Percentiles rank a stretch among this genome's conserved stretches.
Evolutionary conservation across 1,284 basidiomycete genomes (phyloP).

Genomic region (Ceratobasidium sp.): DNA sequence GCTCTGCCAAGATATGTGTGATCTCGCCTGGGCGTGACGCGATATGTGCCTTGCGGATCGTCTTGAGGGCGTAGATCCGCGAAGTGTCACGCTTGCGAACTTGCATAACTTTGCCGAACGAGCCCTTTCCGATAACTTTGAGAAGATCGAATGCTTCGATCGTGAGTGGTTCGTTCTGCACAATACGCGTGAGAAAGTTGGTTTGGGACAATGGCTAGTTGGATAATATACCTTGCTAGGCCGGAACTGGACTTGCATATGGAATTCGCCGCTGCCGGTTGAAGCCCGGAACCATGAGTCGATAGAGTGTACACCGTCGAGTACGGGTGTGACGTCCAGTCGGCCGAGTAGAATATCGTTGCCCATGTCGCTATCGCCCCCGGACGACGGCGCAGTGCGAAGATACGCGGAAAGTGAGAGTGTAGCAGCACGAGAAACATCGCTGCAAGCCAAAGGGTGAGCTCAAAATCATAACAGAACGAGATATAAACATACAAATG

Average conservation of each 20-base stretch:
- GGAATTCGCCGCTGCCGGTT: slow-evolving; percentile 91
- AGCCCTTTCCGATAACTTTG: slow-evolving; percentile 98
- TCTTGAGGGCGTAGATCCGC: slow-evolving; percentile 99
- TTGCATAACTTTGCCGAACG: slow-evolving; percentile 99
- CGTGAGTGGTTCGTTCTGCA: slow-evolving; percentile 78
- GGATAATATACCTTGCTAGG: slow-evolving; percentile 68
- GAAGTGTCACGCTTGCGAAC: slow-evolving; percentile 98
- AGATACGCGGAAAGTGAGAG: slow-evolving; percentile 91
- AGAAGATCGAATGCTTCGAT: slow-evolving; percentile 98
- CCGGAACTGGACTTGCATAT: slow-evolving; percentile 96
- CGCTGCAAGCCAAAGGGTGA: slow-evolving; percentile 63
- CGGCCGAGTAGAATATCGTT: slow-evolving; percentile 92
- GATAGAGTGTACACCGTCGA: slow-evolving; percentile 75
- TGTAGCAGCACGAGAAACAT: slow-evolving; percentile 91
- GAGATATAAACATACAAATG: slow-evolving; percentile 78
- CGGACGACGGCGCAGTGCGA: slow-evolving; percentile 75
- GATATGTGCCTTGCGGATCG: slow-evolving; percentile 98
- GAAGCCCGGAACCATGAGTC: slow-evolving; percentile 92
- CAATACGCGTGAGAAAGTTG: slow-evolving; percentile 37
- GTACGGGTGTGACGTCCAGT: slow-evolving; percentile 89
- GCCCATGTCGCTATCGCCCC: slow-evolving; percentile 84
- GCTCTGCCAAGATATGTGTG: slow-evolving; percentile 97
- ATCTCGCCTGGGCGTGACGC: slow-evolving; percentile 97
- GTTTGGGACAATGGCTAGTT: neutral
- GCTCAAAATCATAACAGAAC: slow-evolving; percentile 15